Evolutionary conservation across 768 basidiomycete genomes (phyloP), one percentile per base, ranked within the genome.

Genomic region (Paxillus rubicundulus): DNA sequence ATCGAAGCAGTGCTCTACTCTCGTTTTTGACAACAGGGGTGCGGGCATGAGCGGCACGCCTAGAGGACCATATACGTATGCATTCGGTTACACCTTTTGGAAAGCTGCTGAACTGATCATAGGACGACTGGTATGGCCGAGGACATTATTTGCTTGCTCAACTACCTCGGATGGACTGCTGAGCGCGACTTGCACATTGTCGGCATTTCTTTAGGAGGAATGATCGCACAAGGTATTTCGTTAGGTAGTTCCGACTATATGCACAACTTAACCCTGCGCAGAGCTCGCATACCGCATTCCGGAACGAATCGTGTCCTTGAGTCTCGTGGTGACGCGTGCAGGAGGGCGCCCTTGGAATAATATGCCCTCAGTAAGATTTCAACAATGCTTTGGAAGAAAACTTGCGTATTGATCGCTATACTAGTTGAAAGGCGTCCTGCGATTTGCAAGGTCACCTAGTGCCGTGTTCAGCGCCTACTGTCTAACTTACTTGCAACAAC

Each of bases 1-100:
- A n/a, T 66, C 76, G 14, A 69, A 73, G 12, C 71, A 81, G 30
- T 86, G 85, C 61, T 77, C 82, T 1, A 71, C 81, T 12, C 73
- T 92, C 2, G 87, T 89, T 5, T 91, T 92, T 62, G 91, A 92
- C 68, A 92, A 93, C 65, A 79, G 91, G 33, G 91, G 91, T 1
- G 88, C 88, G 6, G 91, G 91, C 7, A 80, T 89, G 65, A 88
- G 85, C 28, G 80, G 76, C 4, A 74, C 81, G 38, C 89, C 89
- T 0, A 68, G 74, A 40, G 91, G 89, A 1, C 88, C 89, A 1
- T 92, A 92, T 70, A 78, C 86, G 88, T 91, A 61, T 53, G 81
- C 74, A 24, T 24, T 30, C 5, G 0, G 2, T 18, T 17, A 36
- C 16, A 40, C 32, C 6, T 32, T 20, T 1, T 16, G 21, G 27